Conservation (phyloP, 2,329 filamentous ascomycete genomes). For the Clarireedia monteithiana region DNA sequence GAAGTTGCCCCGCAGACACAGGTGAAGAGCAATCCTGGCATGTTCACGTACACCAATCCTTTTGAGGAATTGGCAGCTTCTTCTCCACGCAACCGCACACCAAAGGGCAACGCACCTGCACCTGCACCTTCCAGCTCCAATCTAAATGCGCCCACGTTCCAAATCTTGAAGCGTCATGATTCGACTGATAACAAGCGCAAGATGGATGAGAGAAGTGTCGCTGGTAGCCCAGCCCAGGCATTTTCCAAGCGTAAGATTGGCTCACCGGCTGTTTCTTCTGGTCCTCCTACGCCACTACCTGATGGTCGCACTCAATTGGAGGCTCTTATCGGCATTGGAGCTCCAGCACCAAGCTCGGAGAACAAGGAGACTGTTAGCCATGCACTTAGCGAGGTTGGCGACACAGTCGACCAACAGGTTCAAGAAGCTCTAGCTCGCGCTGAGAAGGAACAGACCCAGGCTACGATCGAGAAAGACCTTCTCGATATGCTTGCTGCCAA, state of each 20-base stretch:
- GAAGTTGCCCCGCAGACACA: neutral
- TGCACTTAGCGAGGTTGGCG: slow-evolving; percentile 33
- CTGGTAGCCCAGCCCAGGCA: slow-evolving; percentile 22
- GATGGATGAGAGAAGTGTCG: slow-evolving; percentile 20
- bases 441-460: slow-evolving; percentile 38
- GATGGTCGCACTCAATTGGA: slow-evolving; percentile 32
- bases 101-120: slow-evolving; percentile 32
- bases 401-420: slow-evolving; percentile 2
- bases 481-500: slow-evolving; percentile 42
- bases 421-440: slow-evolving; percentile 45
- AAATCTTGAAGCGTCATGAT: slow-evolving; percentile 29
- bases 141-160: slow-evolving; percentile 22
- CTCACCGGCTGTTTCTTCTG: slow-evolving; percentile 19
- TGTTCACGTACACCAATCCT: slow-evolving; percentile 66
- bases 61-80: slow-evolving; percentile 63
- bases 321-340: slow-evolving; percentile 27
- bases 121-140: slow-evolving; percentile 31
- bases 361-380: slow-evolving; percentile 62
- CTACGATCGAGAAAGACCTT: slow-evolving; percentile 41
- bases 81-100: slow-evolving; percentile 51
- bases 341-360: slow-evolving; percentile 9
- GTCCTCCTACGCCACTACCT: slow-evolving; percentile 23
- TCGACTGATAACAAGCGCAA: slow-evolving; percentile 26
- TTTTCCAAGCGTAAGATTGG: slow-evolving; percentile 25
- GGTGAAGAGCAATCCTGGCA: slow-evolving; percentile 19